Evolutionary conservation across 176 grass and related monocot species (phyloP), one percentile per base, ranked within the genome.

Genomic region (Eleusine coracana): DNA sequence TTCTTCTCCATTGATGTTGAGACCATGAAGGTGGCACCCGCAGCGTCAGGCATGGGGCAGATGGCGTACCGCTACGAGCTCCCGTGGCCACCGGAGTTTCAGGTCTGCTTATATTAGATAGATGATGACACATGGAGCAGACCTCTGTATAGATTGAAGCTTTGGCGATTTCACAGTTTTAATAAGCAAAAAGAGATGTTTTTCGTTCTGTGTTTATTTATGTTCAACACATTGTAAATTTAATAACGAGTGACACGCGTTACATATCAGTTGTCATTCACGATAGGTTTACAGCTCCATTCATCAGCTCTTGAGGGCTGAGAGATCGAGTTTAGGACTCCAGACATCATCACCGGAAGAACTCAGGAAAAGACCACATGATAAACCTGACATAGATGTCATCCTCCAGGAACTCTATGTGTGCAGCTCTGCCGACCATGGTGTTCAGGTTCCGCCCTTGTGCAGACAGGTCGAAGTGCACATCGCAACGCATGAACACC

Each of bases 321-420:
- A 46, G 44, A 46, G 44, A 46, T 46, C 44, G 44, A 11, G 42
- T 18, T 77, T 61, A 14, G 29, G 42, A 78, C 76, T 37, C 28
- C 42, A 66, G 10, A 38, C 17, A 10, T 51, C 63, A 42, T 97
- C 89, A 97, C 41, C 48, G 76, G 81, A 94, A 97, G 55, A 90
- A 50, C 27, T 94, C 92, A 0, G 91, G 94, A 38, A 90, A 97
- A 20, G 91, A 92, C 94, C 94, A 97, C 91, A 97, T 97, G 82
- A 97, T 92, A 75, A 97, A 97, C 80, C 83, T 94, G 48, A 85
- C 87, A 71, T 91, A 97, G 15, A 52, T 20, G 67, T 92, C 94
- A 7, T 90, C 88, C 79, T 97, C 94, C 36, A 97, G 80, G 80
- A 97, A 97, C 83, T 97, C 92, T 6, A 97, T 90, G 51, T 97